These are phyloP conservation scores for Candida suzukii DNA, from an alignment of 805 yeast genomes.

Conservation along the genomic window DNA sequence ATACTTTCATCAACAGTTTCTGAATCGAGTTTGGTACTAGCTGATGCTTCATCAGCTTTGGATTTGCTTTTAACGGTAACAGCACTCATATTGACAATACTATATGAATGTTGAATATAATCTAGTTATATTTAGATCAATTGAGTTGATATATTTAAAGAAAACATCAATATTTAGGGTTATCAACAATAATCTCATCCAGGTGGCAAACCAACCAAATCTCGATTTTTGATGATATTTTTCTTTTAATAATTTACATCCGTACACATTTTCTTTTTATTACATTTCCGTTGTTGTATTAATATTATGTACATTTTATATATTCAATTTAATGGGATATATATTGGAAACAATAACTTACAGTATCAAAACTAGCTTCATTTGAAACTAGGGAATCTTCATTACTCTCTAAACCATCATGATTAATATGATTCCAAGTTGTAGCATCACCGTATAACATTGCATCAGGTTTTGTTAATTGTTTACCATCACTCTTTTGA, in stretches of 20 bases:
- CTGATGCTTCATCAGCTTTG: neutral
- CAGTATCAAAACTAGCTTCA: conserved; percentile 61
- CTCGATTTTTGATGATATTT: no score
- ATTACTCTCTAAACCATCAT: conserved; percentile 49
- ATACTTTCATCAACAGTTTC: neutral
- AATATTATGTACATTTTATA: no score
- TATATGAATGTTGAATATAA: neutral
- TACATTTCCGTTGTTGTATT: no score
- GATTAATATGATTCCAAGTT: conserved; percentile 89
- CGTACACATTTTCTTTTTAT: neutral
- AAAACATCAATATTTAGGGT: no score
- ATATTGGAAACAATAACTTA: conserved; percentile 88
- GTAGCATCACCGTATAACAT: conserved; percentile 98
- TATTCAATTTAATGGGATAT: conserved; percentile 55
- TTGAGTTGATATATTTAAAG: no score
- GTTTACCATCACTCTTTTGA: conserved; percentile 40
- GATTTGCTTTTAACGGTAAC: neutral
- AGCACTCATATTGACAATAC: neutral
- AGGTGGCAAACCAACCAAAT: conserved; percentile 1
- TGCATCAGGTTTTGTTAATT: conserved; percentile 60
- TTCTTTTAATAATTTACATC: neutral
- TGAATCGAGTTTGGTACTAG: neutral
- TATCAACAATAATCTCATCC: no score
- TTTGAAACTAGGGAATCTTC: conserved; percentile 74
- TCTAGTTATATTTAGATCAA: no score